phyloP scores from a whole-genome alignment of 768 basidiomycete species.

The Tylopilus sp. region DNA sequence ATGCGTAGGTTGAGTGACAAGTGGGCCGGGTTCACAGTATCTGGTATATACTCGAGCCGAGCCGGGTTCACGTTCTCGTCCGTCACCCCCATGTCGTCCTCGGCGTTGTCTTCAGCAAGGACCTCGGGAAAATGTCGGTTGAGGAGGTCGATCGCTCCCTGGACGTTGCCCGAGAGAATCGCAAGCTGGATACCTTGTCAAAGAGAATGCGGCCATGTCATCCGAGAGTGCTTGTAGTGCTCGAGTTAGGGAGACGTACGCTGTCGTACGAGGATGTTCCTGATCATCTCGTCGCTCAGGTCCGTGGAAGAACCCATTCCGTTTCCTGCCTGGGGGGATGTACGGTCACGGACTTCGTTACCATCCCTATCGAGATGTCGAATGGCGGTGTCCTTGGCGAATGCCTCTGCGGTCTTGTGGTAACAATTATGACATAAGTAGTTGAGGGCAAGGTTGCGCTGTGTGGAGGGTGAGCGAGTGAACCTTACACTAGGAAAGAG shows the following conservation, averaged over 20 bases:
- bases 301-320: slow-evolving; percentile 14
- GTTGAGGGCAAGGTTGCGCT: slow-evolving; percentile 71
- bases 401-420: slow-evolving; percentile 65
- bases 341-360: slow-evolving; percentile 45
- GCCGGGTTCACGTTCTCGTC: slow-evolving; percentile 30
- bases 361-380: slow-evolving; percentile 67
- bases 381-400: slow-evolving; percentile 59
- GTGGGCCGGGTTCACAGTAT: slow-evolving; percentile 72
- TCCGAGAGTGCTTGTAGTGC: neutral
- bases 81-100: slow-evolving; percentile 13
- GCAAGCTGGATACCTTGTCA: slow-evolving; percentile 60
- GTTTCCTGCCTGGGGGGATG: slow-evolving; percentile 20
- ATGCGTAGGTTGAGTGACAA: slow-evolving; percentile 83
- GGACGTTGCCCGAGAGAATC: slow-evolving; percentile 75
- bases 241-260: slow-evolving; percentile 35
- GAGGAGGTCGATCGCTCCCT: slow-evolving; percentile 63
- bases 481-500: slow-evolving; percentile 1
- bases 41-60: slow-evolving; percentile 46
- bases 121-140: slow-evolving; percentile 75
- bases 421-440: slow-evolving; percentile 76
- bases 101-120: slow-evolving; percentile 34
- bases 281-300: slow-evolving; percentile 39
- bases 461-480: slow-evolving; percentile 6
- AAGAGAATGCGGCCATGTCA: slow-evolving; percentile 1
- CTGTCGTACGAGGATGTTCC: slow-evolving; percentile 50